Conservation (phyloP, 371 early-diverging fungal genomes). For the Rhizopus sp. region DNA sequence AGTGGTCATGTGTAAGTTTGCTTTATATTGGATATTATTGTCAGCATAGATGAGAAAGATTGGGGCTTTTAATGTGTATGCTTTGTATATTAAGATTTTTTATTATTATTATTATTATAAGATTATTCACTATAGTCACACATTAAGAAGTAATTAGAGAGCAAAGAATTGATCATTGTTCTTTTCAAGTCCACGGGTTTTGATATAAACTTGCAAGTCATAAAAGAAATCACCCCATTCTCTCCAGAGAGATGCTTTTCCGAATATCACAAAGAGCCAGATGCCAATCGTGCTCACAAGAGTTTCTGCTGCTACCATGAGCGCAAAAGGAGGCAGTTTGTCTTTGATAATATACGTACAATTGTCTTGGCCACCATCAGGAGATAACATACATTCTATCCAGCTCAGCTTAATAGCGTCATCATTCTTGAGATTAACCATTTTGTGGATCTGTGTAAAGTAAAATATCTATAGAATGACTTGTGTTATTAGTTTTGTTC, state of each 20-base stretch:
- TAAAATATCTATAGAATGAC: conserved; percentile 36
- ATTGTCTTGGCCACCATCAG: conserved; percentile 39
- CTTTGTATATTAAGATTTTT: too few species aligned
- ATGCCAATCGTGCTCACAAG: conserved; percentile 57
- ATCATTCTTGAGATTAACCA: conserved; percentile 23
- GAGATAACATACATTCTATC: conserved; percentile 52
- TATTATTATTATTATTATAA: too few species aligned
- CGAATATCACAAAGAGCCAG: conserved; percentile 62
- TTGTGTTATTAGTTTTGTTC: too few species aligned
- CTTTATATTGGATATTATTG: too few species aligned
- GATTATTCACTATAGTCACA: too few species aligned
- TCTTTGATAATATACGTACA: conserved; percentile 32
- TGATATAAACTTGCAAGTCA: conserved; percentile 39
- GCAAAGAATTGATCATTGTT: conserved; percentile 61
- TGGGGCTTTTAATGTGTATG: too few species aligned
- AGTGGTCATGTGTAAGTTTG: too few species aligned
- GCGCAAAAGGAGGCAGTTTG: conserved; percentile 52
- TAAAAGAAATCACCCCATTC: conserved; percentile 56
- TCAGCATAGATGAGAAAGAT: too few species aligned
- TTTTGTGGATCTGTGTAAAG: conserved; percentile 51
- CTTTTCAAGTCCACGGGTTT: conserved; percentile 42
- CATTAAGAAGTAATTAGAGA: conserved; percentile 24
- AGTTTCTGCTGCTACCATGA: conserved; percentile 60
- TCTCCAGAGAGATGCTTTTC: conserved; percentile 47
- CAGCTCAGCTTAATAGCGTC: conserved; percentile 39